Conservation (phyloP, 2,329 filamentous ascomycete genomes). For the Talaromyces funiculosus region DNA sequence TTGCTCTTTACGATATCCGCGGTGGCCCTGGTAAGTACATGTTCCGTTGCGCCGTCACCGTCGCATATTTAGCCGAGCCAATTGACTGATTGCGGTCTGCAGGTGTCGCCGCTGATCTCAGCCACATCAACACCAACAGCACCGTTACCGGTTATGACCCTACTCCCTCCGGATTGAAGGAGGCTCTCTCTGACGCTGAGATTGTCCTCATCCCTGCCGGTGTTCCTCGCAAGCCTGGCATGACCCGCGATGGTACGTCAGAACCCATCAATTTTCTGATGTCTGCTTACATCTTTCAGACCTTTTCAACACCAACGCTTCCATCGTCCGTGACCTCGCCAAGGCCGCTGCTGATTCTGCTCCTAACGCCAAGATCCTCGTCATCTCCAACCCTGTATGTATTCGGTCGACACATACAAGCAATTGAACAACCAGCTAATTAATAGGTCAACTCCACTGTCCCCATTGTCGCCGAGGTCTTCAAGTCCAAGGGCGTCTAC, state of each 20-base stretch:
- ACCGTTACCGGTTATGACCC: constrained; percentile 84
- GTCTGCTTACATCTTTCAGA: constrained; percentile 46
- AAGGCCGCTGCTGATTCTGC: constrained; percentile 85
- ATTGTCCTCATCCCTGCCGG: constrained; percentile 96
- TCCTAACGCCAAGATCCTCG: constrained; percentile 88
- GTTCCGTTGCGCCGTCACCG: neutral
- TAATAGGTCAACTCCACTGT: constrained; percentile 87
- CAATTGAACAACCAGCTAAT: neutral
- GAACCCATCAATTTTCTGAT: neutral
- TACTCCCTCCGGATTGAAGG: constrained; percentile 66
- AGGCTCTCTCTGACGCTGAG: constrained; percentile 78
- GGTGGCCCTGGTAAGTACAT: constrained; percentile 69
- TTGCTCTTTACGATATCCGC: constrained; percentile 96
- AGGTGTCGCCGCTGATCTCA: constrained; percentile 98
- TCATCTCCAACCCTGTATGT: constrained; percentile 91
- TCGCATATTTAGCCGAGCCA: neutral
- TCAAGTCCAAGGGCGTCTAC: constrained; percentile 93
- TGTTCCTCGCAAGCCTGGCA: constrained; percentile 98
- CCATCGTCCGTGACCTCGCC: constrained; percentile 96
- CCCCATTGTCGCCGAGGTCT: constrained; percentile 93
- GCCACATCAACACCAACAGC: constrained; percentile 99
- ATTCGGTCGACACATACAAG: neutral
- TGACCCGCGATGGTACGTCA: constrained; percentile 84
- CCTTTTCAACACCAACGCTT: constrained; percentile 99
- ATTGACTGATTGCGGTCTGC: constrained; percentile 10